Conservation (phyloP, 140 eudicot species). For the Ambrosia hybrid region DNA sequence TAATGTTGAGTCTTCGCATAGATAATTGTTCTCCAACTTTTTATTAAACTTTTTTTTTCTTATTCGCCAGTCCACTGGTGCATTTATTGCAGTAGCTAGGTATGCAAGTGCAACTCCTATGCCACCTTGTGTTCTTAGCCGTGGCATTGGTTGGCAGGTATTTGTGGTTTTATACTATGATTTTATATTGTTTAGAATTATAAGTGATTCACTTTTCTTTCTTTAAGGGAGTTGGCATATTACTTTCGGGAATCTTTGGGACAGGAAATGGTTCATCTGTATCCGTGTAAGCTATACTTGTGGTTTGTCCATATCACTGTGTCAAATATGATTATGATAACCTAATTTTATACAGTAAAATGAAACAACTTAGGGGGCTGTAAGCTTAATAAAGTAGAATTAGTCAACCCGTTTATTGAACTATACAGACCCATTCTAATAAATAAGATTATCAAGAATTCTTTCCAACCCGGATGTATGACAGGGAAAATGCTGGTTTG, state of each 20-base stretch:
- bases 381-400: background rate
- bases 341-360: background rate
- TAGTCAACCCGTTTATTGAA: too few species aligned
- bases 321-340: background rate
- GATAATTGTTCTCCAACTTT: background rate
- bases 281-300: constrained; percentile 63
- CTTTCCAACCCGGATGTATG: constrained; percentile 2
- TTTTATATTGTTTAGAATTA: background rate
- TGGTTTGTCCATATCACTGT: background rate
- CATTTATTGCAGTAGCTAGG: constrained; percentile 81
- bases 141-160: constrained; percentile 99
- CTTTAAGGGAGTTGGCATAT: constrained; percentile 83
- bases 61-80: constrained; percentile 81
- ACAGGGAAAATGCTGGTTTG: constrained; percentile 94
- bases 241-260: constrained; percentile 87
- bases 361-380: background rate
- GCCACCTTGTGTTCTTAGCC: constrained; percentile 92
- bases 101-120: constrained; percentile 96
- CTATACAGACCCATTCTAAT: too few species aligned
- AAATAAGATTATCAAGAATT: background rate
- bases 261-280: constrained; percentile 93
- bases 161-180: background rate
- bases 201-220: background rate
- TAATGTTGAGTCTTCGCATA: background rate
- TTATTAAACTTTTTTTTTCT: background rate